A percentile compares a stretch with the other conserved stretches of the same genome.
Conservation (phyloP, 306 rosid genomes). For the Oxytropis ochrocephala region DNA sequence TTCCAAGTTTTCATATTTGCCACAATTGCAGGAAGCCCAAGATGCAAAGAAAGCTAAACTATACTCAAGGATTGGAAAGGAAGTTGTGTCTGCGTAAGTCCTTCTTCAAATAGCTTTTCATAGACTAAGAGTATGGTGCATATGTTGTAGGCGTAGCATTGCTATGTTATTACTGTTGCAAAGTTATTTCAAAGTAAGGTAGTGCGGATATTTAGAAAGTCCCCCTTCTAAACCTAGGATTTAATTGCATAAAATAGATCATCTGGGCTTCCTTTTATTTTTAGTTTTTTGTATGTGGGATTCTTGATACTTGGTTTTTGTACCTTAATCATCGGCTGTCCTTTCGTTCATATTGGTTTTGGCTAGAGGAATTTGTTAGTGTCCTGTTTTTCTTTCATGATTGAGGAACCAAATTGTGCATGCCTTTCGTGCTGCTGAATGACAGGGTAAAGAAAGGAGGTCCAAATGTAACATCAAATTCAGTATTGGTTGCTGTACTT, state of each 20-base stretch:
- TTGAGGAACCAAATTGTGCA: neutral
- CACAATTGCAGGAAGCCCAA: conserved; percentile 48
- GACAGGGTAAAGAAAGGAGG: conserved; percentile 78
- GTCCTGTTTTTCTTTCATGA: neutral
- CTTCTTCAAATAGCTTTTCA: neutral
- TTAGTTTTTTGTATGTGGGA: neutral
- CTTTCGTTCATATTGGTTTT: conserved; percentile 1
- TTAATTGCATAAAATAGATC: neutral
- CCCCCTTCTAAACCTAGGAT: neutral
- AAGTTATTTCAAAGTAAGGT: neutral
- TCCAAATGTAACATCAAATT: conserved; percentile 63
- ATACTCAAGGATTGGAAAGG: conserved; percentile 77
- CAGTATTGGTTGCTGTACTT: conserved; percentile 62
- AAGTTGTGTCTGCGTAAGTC: conserved; percentile 89
- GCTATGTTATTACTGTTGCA: neutral
- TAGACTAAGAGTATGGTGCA: neutral
- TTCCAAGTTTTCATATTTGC: neutral
- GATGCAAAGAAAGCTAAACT: conserved; percentile 81
- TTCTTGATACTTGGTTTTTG: neutral
- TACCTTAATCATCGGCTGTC: neutral
- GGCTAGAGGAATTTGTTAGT: conserved; percentile 4
- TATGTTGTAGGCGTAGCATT: neutral
- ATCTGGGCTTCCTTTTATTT: neutral
- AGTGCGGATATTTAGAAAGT: neutral
- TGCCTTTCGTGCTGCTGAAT: conserved; percentile 3